Evolutionary conservation across 2,329 filamentous ascomycete genomes (phyloP).

Genomic region (Clonostachys sp.): DNA sequence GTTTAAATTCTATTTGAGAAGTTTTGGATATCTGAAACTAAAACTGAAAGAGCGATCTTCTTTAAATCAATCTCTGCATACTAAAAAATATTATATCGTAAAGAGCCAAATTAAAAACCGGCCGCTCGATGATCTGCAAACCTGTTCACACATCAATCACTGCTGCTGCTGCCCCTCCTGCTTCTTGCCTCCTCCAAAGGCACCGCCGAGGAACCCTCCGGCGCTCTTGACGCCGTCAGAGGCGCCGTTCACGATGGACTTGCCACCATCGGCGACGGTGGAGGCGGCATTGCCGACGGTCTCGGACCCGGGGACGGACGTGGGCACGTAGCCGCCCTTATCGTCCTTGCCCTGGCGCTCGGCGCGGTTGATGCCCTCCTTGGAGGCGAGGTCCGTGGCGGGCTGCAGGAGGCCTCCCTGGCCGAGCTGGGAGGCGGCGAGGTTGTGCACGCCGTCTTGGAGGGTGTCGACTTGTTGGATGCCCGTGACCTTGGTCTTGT

Average conservation of each 20-base stretch:
- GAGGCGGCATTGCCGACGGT: constrained; percentile 16
- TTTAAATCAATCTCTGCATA: too few relatives aligned
- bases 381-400: constrained; percentile 55
- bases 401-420: constrained; percentile 64
- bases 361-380: constrained; percentile 61
- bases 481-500: constrained; percentile 67
- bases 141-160: not conserved
- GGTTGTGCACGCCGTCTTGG: constrained; percentile 62
- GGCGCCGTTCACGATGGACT: constrained; percentile 16
- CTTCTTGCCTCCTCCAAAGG: constrained; percentile 6
- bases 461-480: constrained; percentile 62
- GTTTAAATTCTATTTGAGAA: too few relatives aligned
- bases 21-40: too few relatives aligned
- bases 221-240: constrained; percentile 19
- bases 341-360: constrained; percentile 63
- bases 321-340: constrained; percentile 39
- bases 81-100: too few relatives aligned
- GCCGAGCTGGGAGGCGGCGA: constrained; percentile 60
- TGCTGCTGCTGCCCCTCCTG: not conserved
- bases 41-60: too few relatives aligned
- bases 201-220: constrained; percentile 21
- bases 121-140: too few relatives aligned
- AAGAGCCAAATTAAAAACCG: too few relatives aligned
- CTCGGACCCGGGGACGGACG: constrained; percentile 18
- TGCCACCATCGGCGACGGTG: constrained; percentile 19